Evolutionary conservation across 768 basidiomycete species (phyloP), one percentile per base, ranked within the genome.

Genomic region (Macrolepiota dolichaula): DNA sequence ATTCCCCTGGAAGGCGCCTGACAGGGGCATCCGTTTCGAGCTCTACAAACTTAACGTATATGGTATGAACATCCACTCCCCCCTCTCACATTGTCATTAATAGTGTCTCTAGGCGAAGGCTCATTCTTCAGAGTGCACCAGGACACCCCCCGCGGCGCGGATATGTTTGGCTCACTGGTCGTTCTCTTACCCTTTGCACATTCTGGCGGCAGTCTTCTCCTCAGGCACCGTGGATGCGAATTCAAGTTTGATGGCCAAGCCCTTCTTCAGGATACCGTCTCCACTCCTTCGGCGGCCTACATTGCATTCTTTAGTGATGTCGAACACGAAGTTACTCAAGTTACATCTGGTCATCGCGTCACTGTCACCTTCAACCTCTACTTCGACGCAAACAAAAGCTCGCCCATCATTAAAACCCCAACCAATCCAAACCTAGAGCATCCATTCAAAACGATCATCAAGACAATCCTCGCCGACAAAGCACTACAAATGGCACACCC

Each of bases 101-200:
- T n/a, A n/a, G n/a, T n/a, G 2, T 7, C 29, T 32, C 7, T 7
- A 71, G 70, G 67, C 1, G 61, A 64, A 15, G 68, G 67, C 2
- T 66, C 73, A 0, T 82, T 80, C 65, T 83, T 82, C 29, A 32
- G 7, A 7, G 29, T 7, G 3, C 29, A 32, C 7, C 29, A 32
- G 7, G 29, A 32, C 7, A 82, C 81, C 0, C 81, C 79, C 2
- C 75, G 77, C 1, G 64, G 69, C 15, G 69, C 70, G 17, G 64
- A 65, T 24, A 82, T 81, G 77, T 77, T 85, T 42, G 81, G 79
- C 0, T 83, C 82, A 0, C 73, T 85, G 32, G 77, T 82, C 2
- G 54, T 83, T 32, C 69, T 81, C 13, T 69, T 81, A 32, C 82
- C 80, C 1, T 76, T 77, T 0, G 11, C 62, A 0, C 78, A 82